A percentile compares a stretch with the other conserved stretches of the same genome.
These are phyloP conservation scores for Clarireedia homoeocarpa DNA, from an alignment of 2,329 filamentous ascomycete genomes.

Conservation along the genomic window DNA sequence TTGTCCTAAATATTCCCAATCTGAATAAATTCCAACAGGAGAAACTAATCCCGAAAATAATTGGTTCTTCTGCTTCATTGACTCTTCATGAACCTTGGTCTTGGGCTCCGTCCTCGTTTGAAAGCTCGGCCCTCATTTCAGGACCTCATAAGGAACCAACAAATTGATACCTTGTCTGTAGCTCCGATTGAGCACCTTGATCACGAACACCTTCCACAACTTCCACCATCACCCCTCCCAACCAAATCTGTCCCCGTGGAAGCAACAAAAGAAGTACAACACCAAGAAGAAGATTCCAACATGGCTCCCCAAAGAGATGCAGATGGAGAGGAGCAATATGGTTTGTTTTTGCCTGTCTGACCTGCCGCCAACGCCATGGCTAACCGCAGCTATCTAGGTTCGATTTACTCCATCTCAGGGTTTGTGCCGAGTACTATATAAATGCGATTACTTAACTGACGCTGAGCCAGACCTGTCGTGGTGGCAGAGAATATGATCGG, in stretches of 20 bases:
- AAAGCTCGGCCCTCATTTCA: conserved; percentile 53
- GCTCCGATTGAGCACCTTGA: conserved; percentile 19
- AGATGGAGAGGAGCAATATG: conserved; percentile 47
- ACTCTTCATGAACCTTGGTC: conserved; percentile 27
- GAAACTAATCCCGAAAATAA: too few relatives aligned
- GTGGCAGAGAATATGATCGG: conserved; percentile 98
- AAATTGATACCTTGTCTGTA: conserved; percentile 36
- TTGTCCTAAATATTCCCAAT: too few relatives aligned
- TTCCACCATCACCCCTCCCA: conserved; percentile 32
- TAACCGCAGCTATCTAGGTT: conserved; percentile 34
- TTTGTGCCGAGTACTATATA: conserved; percentile 27
- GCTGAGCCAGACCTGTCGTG: conserved; percentile 70
- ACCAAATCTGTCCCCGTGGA: conserved; percentile 6
- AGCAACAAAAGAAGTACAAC: not conserved
- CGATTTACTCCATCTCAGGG: conserved; percentile 65
- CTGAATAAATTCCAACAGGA: too few relatives aligned
- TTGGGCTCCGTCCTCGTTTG: conserved; percentile 42
- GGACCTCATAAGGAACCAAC: conserved; percentile 48
- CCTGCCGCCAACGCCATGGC: conserved; percentile 10
- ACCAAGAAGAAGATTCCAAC: conserved; percentile 22
- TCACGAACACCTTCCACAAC: conserved; percentile 34
- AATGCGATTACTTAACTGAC: conserved; percentile 11
- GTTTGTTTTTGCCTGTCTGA: conserved; percentile 30
- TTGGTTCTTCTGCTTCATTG: not conserved
- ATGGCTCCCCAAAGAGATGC: conserved; percentile 35